These are phyloP conservation scores for Metschnikowia corniflorae DNA, from an alignment of 805 yeast species.

Conservation along the genomic window DNA sequence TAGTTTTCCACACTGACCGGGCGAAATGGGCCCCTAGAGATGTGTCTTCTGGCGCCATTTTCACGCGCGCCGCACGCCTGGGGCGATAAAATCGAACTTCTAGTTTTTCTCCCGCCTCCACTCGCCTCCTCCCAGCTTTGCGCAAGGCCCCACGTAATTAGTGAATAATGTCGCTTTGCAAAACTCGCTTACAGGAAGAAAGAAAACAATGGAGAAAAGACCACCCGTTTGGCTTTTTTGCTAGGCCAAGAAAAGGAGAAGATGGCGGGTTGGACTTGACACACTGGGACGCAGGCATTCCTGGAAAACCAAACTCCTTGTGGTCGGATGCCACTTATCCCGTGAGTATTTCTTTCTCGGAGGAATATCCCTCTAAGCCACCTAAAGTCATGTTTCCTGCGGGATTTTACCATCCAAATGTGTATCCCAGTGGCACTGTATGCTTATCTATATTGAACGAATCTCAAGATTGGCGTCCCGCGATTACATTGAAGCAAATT, in stretches of 20 bases:
- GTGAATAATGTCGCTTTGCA: constrained; percentile 52
- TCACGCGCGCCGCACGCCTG: constrained; percentile 2
- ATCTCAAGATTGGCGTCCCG: constrained; percentile 97
- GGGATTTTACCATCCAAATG: constrained; percentile 94
- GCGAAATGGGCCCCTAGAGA: too few species aligned
- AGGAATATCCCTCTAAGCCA: constrained; percentile 94
- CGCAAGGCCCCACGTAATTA: constrained; percentile 1
- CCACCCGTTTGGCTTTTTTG: constrained; percentile 96
- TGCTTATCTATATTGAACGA: constrained; percentile 92
- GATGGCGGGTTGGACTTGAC: constrained; percentile 86
- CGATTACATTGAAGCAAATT: constrained; percentile 85
- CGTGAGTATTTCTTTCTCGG: constrained; percentile 74
- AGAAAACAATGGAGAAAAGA: constrained; percentile 98
- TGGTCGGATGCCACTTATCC: constrained; percentile 95
- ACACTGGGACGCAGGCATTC: constrained; percentile 92
- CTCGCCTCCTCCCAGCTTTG: constrained; percentile 3
- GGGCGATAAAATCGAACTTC: too few species aligned
- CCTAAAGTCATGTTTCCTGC: constrained; percentile 90
- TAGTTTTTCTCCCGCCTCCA: too few species aligned
- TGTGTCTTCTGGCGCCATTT: constrained; percentile 2
- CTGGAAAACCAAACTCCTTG: constrained; percentile 81
- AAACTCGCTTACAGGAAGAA: constrained; percentile 87
- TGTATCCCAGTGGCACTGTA: constrained; percentile 95
- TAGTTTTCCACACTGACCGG: not conserved
- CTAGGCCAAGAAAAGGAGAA: constrained; percentile 75